Conservation (phyloP, 768 basidiomycete species). For the Strobilomyces dryophilus region DNA sequence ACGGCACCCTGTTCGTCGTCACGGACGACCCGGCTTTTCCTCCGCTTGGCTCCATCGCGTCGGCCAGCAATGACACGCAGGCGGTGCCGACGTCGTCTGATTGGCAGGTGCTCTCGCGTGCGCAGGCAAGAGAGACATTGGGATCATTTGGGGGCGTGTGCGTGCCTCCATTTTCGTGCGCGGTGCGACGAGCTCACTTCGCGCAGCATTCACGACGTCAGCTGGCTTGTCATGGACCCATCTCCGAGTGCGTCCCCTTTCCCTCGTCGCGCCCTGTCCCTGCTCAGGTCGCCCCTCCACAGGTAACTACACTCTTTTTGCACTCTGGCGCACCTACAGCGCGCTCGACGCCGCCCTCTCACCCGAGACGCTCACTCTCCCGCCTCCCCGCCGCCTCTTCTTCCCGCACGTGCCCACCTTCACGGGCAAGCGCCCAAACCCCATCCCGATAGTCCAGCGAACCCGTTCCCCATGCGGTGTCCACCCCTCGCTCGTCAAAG, state of each 20-base stretch:
- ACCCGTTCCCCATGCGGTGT: slow-evolving; percentile 57
- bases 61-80: slow-evolving; percentile 30
- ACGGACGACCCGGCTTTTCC: slow-evolving; percentile 67
- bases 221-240: slow-evolving; percentile 59
- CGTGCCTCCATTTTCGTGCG: slow-evolving; percentile 10
- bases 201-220: slow-evolving; percentile 59
- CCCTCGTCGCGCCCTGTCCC: not conserved
- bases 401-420: slow-evolving; percentile 68
- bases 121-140: slow-evolving; percentile 44
- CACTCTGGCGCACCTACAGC: slow-evolving; percentile 75
- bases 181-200: not conserved
- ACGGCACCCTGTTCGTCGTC: slow-evolving; percentile 71
- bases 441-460: slow-evolving; percentile 29
- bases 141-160: slow-evolving; percentile 55
- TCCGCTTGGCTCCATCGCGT: slow-evolving; percentile 44
- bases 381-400: slow-evolving; percentile 69
- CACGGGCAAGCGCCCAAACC: slow-evolving; percentile 37
- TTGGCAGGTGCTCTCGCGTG: slow-evolving; percentile 57
- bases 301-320: slow-evolving; percentile 69
- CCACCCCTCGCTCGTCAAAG: slow-evolving; percentile 68
- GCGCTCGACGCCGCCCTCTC: slow-evolving; percentile 49
- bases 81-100: slow-evolving; percentile 45
- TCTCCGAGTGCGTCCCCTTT: slow-evolving; percentile 41
- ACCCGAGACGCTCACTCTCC: slow-evolving; percentile 47
- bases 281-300: not conserved